Percentiles rank a stretch among this genome's conserved stretches.
Conservation (phyloP, 2,329 filamentous ascomycete genomes). For the Penicillium concentricum region DNA sequence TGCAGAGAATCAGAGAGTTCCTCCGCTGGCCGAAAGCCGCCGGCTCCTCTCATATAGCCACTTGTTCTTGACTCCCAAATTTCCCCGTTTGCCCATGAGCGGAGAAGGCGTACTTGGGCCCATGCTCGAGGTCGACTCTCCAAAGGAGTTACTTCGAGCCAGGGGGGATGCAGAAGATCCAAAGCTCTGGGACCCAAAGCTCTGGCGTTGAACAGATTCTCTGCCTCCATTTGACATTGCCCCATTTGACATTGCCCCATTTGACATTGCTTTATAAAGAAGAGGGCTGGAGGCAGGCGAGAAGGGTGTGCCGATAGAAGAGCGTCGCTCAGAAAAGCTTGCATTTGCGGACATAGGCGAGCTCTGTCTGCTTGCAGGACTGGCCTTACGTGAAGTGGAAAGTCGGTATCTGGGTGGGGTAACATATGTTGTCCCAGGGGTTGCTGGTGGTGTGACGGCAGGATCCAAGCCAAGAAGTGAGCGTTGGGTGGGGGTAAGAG, state of each 20-base stretch:
- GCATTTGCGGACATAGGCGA: slow-evolving; percentile 42
- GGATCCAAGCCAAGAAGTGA: slow-evolving; percentile 78
- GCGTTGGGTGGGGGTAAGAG: slow-evolving; percentile 85
- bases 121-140: slow-evolving; percentile 40
- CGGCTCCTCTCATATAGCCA: slow-evolving; percentile 86
- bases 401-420: slow-evolving; percentile 86
- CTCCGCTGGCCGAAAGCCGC: slow-evolving; percentile 39
- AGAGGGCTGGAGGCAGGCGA: slow-evolving; percentile 58
- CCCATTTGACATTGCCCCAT: slow-evolving; percentile 52
- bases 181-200: slow-evolving; percentile 43
- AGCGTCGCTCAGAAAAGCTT: slow-evolving; percentile 34
- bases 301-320: slow-evolving; percentile 51
- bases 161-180: slow-evolving; percentile 44
- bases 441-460: slow-evolving; percentile 60
- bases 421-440: slow-evolving; percentile 70
- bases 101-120: slow-evolving; percentile 68
- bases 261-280: slow-evolving; percentile 65
- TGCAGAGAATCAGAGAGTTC: slow-evolving; percentile 29
- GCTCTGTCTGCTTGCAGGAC: slow-evolving; percentile 37
- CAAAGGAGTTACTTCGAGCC: slow-evolving; percentile 33
- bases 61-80: slow-evolving; percentile 81
- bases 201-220: slow-evolving; percentile 50
- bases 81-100: slow-evolving; percentile 63
- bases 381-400: slow-evolving; percentile 57
- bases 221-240: slow-evolving; percentile 13